Evolutionary conservation across 352 stramenopile species (phyloP), one percentile per base, ranked within the genome.

Genomic region (Phytophthora pluvialis): DNA sequence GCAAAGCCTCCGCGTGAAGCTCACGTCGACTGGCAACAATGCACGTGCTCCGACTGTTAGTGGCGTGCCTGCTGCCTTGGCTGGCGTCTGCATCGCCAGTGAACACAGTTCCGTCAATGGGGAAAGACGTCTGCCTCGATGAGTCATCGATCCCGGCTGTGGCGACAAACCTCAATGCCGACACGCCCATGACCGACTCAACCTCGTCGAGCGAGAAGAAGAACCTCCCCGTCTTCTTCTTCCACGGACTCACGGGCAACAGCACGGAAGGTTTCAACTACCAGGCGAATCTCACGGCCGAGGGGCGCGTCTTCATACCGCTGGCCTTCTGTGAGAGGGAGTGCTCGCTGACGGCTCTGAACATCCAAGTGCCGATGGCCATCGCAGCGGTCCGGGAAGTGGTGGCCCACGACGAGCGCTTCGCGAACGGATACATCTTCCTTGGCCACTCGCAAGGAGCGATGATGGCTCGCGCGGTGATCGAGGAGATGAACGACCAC

Each of bases 401-500:
- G 15, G 47, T 68, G 2, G 25, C 33, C 12, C 61, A 58, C 32
- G 60, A 73, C 35, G 59, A 77, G 16, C 32, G 56, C 2, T 61
- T 68, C 31, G 40, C 38, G 11, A 38, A 70, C 13, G 78, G 75
- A 33, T 88, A 86, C 67, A 53, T 81, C 6, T 75, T 90, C 39
- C 71, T 90, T 10, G 72, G 45, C 0, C 72, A 86, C 42, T 89
- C 78, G 3, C 74, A 86, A 47, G 81, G 81, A 31, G 77, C 51
- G 1, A 48, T 76, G 16, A 64, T 88, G 26, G 72, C 77, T 38
- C 68, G 77, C 2, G 67, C 57, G 0, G 78, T 90, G 28, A 67
- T 83, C 15, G 77, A 89, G 60, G 47, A 82, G 35, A 85, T 83
- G 81, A 74, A 89, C 32, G 74, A 85, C 52, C 78, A 89, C 68